Base-by-base conservation (phyloP, 2,329 filamentous ascomycete genomes). In the Cercospora sesami region DNA sequence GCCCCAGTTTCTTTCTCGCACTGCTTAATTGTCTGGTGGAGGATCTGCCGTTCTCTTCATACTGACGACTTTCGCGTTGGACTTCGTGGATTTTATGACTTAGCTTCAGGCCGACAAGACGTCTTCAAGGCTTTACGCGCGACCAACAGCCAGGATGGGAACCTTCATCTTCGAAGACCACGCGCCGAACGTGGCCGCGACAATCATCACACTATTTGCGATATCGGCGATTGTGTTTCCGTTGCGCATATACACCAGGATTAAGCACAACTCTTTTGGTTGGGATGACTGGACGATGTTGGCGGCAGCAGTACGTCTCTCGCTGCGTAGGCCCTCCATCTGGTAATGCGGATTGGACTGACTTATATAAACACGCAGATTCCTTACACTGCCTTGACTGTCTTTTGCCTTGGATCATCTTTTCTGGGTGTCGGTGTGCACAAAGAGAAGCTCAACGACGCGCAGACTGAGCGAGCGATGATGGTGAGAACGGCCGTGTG, bases 351-450 rank as follows among this genome's bases (percentile, higher is more conserved):
- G 7, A 7, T 48, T 5, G 16, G 12, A 30, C 16, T 62, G 39
- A 62, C 18, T 26, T 26, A 26, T 26, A 26, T 26, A 26, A 26
- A 26, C 63, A 26, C 28, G 18, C 30, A 75, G 76, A 60, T 75
- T 23, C 70, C 75, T 4, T 76, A 74, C 61, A 69, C 71, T 48
- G 74, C 73, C 12, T 68, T 77, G 26, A 76, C 72, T 1, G 74
- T 75, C 7, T 73, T 75, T 23, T 77, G 73, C 31, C 66, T 77
- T 1, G 73, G 72, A 14, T 75, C 74, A 12, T 72, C 76, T 2
- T 79, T 77, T 61, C 69, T 76, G n/a, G 77, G 77, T 18, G 70
- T 79, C 9, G 77, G 77, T 5, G 72, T 75, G 2, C 76, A 77
- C 62, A 73, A 75, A 64, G 72, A 66, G 67, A 71, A 65, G 62